Base-by-base conservation (phyloP, 1,284 basidiomycete species). In the Coriolopsis trogii region DNA sequence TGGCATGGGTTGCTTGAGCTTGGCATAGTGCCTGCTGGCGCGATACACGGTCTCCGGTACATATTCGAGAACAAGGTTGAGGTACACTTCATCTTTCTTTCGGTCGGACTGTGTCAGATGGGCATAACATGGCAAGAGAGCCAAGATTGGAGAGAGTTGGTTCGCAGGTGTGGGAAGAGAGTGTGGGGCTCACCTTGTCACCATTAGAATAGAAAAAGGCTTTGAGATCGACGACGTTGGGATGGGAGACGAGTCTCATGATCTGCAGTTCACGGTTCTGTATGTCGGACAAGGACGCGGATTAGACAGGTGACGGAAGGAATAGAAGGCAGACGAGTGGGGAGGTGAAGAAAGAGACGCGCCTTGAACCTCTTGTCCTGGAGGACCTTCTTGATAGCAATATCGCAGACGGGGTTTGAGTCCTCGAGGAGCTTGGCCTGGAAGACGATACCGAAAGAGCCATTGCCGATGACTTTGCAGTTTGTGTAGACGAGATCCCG, bases 341-440 rank as follows among this genome's bases (percentile, higher is more conserved):
- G 56, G 43, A 69, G 28, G 13, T 33, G 31, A 13, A 13, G 31
- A 6, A 16, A 13, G 31, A 34, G 3, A 34, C 82, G 55, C 62
- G 95, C 95, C 92, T 99, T 99, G 89, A 99, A 99, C 62, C 96
- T 87, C 83, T 99, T 99, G 80, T 99, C 96, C 81, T 99, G 96
- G 62, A 99, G 76, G 46, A 99, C 96, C 81, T 98, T 99, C 87
- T 99, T 99, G 83, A 99, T 99, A 49, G 96, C 96, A 66, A 99
- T 97, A 65, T 98, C 95, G 56, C 91, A 88, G 23, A 79, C 79
- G 29, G 82, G 79, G 65, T 82, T 80, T 37, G 80, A 71, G 6
- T 80, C 78, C 25, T 79, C 77, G 47, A 89, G 75, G 55, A 92
- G 79, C 74, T 85, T 85, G 60, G 90, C 85, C 68, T 92, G 93